A percentile compares a stretch with the other conserved stretches of the same genome.
Evolutionary conservation across 345 rosid genomes (phyloP).

Genomic region (Heritiera littoralis): DNA sequence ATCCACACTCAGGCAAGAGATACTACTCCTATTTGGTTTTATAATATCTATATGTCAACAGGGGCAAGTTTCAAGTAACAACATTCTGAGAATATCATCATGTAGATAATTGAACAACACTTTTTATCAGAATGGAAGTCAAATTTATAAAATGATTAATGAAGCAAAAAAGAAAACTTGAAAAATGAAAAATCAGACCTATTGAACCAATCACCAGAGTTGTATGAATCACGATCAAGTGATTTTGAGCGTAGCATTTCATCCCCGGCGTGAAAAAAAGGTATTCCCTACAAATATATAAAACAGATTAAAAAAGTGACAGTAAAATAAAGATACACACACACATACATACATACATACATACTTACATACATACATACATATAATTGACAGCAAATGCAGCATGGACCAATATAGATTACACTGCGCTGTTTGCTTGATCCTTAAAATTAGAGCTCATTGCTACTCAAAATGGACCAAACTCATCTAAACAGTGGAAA

Average conservation of each 20-base stretch:
- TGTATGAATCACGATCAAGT: constrained; percentile 96
- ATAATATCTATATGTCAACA: not conserved
- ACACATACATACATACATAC: not conserved
- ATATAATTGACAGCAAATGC: not conserved
- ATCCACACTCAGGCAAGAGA: not conserved
- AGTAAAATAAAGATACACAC: not conserved
- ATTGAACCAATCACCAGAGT: constrained; percentile 98
- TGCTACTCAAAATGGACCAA: not conserved
- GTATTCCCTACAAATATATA: constrained; percentile 64
- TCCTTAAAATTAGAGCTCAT: not conserved
- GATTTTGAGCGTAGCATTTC: constrained; percentile 96
- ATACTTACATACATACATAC: not conserved
- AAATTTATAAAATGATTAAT: constrained; percentile 5
- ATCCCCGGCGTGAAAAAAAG: constrained; percentile 93
- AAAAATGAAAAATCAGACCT: constrained; percentile 47
- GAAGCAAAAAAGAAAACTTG: not conserved
- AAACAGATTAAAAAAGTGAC: not conserved
- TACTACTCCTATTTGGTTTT: not conserved
- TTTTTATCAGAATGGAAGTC: not conserved
- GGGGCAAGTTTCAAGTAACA: not conserved
- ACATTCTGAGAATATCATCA: not conserved
- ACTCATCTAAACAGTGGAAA: not conserved
- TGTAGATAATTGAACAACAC: not conserved
- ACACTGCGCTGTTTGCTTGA: not conserved
- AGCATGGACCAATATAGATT: not conserved